Conservation (phyloP, 2,329 filamentous ascomycete species). For the Grosmannia serpens region DNA sequence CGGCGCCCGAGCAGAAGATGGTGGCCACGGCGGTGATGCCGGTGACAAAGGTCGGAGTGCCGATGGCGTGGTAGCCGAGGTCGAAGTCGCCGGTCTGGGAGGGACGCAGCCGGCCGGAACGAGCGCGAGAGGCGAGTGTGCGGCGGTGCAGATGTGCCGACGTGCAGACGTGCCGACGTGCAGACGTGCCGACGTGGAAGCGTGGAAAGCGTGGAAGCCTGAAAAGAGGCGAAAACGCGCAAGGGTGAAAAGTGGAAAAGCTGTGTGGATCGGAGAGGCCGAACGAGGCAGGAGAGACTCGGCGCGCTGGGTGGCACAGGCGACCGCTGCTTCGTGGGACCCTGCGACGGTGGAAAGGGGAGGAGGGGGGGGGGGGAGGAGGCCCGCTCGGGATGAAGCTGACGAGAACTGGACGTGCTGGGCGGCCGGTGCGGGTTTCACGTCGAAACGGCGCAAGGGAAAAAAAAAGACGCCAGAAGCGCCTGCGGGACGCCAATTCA, state of each 20-base stretch:
- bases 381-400: neutral
- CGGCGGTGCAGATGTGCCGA: no score
- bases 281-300: no score
- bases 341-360: neutral
- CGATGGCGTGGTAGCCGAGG: constrained; percentile 33
- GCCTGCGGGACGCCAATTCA: neutral
- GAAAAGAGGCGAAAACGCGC: no score
- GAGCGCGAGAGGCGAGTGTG: no score
- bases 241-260: no score
- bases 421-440: neutral
- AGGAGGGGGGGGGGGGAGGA: neutral
- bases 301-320: neutral
- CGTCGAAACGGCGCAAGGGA: neutral
- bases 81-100: constrained; percentile 27
- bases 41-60: constrained; percentile 43
- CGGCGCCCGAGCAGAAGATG: constrained; percentile 43
- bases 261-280: no score
- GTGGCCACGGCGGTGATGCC: constrained; percentile 46
- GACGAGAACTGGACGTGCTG: neutral
- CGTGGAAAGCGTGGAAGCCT: no score
- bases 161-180: no score
- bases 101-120: constrained; percentile 6
- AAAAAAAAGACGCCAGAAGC: neutral
- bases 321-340: neutral
- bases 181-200: no score